phyloP scores from a whole-genome alignment of 2,329 filamentous ascomycete species.

The Hymenoscyphus occultus region DNA sequence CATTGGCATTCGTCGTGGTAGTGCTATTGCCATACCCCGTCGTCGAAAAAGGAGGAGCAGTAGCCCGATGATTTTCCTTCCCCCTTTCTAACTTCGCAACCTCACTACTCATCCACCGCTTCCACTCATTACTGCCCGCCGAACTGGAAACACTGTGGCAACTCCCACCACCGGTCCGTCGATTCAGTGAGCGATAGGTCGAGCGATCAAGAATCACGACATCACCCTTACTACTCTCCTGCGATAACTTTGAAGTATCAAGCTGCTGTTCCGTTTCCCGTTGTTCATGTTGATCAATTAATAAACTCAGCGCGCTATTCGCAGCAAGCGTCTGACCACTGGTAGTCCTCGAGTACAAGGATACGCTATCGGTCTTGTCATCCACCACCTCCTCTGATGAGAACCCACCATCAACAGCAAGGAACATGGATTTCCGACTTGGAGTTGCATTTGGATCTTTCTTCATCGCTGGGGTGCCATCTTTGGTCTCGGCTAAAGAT shows the following conservation, averaged over 20 bases:
- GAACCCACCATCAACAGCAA: background rate
- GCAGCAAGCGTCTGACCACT: slow-evolving; percentile 29
- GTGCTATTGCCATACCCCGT: too few relatives aligned
- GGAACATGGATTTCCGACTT: slow-evolving; percentile 4
- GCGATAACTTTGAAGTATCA: slow-evolving; percentile 8
- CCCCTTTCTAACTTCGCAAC: slow-evolving; percentile 45
- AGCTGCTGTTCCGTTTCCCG: background rate
- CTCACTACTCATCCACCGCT: slow-evolving; percentile 52
- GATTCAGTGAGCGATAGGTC: slow-evolving; percentile 30
- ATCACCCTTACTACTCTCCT: slow-evolving; percentile 33
- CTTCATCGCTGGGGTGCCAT: background rate
- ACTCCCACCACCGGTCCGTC: slow-evolving; percentile 31
- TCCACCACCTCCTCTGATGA: slow-evolving; percentile 2
- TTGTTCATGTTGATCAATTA: slow-evolving; percentile 15
- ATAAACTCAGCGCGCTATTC: slow-evolving; percentile 23
- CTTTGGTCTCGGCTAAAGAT: slow-evolving; percentile 39
- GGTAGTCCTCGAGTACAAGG: slow-evolving; percentile 36
- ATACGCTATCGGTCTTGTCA: slow-evolving; percentile 30
- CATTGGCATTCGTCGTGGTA: too few relatives aligned
- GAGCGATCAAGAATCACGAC: slow-evolving; percentile 38
- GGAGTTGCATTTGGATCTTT: background rate
- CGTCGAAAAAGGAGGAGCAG: background rate
- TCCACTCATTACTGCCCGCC: slow-evolving; percentile 53
- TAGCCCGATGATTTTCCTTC: slow-evolving; percentile 24
- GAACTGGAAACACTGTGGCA: slow-evolving; percentile 33